Evolutionary conservation across 495 filamentous ascomycete genomes (phyloP).

Genomic region (Penicillium lagena): DNA sequence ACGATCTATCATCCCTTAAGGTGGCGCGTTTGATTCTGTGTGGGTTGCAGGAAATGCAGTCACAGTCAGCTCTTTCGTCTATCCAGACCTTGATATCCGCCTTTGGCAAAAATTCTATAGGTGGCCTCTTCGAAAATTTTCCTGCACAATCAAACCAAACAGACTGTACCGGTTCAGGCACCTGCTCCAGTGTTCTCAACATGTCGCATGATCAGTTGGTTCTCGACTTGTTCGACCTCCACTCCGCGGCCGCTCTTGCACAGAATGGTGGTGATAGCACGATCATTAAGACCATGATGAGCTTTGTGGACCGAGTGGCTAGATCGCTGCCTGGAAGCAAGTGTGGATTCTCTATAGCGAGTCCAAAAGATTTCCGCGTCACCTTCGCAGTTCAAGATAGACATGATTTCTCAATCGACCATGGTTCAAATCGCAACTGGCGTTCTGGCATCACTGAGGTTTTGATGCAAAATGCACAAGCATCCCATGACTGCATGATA

Average conservation of each 20-base stretch:
- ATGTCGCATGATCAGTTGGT: conserved; percentile 25
- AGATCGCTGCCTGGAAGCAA: background rate
- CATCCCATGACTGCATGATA: conserved; percentile 35
- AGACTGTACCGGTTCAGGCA: conserved; percentile 12
- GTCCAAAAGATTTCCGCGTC: conserved; percentile 5
- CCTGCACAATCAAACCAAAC: conserved; percentile 9
- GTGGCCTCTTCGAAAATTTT: conserved; percentile 13
- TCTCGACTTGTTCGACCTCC: conserved; percentile 20
- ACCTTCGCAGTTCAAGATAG: conserved; percentile 4
- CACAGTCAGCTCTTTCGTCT: conserved; percentile 1
- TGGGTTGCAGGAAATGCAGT: conserved; percentile 13
- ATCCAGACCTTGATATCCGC: conserved; percentile 5
- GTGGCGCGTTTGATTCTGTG: conserved; percentile 18
- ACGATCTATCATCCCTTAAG: conserved; percentile 12
- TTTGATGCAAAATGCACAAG: conserved; percentile 25
- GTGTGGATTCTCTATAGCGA: conserved; percentile 16
- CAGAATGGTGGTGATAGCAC: conserved; percentile 4
- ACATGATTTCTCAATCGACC: conserved; percentile 1
- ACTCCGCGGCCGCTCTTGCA: conserved; percentile 13
- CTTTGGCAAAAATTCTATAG: conserved; percentile 11
- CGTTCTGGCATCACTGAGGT: conserved; percentile 29
- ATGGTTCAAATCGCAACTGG: conserved; percentile 34
- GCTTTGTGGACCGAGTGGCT: conserved; percentile 10
- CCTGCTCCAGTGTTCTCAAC: conserved; percentile 15
- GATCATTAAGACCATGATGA: conserved; percentile 6